Conservation (phyloP, 352 stramenopile genomes). For the Discostella stelligera region DNA sequence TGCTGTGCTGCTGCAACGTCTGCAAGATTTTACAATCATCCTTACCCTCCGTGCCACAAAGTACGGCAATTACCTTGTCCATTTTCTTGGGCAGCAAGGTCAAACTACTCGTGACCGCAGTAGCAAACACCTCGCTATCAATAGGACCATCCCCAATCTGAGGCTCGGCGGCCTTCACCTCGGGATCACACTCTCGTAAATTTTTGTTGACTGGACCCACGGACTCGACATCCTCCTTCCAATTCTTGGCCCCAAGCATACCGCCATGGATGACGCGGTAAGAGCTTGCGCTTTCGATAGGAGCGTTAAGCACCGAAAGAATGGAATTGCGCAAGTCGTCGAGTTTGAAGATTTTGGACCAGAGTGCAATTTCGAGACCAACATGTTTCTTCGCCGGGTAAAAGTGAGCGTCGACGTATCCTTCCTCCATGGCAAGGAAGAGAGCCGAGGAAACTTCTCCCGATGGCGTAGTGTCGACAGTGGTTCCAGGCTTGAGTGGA, state of each 20-base stretch:
- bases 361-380: conserved; percentile 58
- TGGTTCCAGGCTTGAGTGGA: conserved; percentile 25
- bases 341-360: conserved; percentile 67
- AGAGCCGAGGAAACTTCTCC: conserved; percentile 32
- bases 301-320: conserved; percentile 41
- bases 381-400: conserved; percentile 39
- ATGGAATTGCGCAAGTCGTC: conserved; percentile 49
- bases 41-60: conserved; percentile 57
- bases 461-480: conserved; percentile 23
- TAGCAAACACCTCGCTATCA: conserved; percentile 29
- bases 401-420: conserved; percentile 43
- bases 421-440: conserved; percentile 53
- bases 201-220: conserved; percentile 51
- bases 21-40: conserved; percentile 39
- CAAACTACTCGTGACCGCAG: conserved; percentile 23
- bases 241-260: conserved; percentile 58
- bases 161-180: conserved; percentile 32
- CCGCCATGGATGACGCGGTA: conserved; percentile 61
- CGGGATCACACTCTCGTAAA: conserved; percentile 39
- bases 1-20: conserved; percentile 40
- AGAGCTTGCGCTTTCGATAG: conserved; percentile 10
- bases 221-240: conserved; percentile 43
- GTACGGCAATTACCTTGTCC: conserved; percentile 49
- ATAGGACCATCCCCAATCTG: conserved; percentile 36
- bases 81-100: conserved; percentile 46